Conservation (phyloP, 192 early-diverging fungal species). For the Backusella luteola region DNA sequence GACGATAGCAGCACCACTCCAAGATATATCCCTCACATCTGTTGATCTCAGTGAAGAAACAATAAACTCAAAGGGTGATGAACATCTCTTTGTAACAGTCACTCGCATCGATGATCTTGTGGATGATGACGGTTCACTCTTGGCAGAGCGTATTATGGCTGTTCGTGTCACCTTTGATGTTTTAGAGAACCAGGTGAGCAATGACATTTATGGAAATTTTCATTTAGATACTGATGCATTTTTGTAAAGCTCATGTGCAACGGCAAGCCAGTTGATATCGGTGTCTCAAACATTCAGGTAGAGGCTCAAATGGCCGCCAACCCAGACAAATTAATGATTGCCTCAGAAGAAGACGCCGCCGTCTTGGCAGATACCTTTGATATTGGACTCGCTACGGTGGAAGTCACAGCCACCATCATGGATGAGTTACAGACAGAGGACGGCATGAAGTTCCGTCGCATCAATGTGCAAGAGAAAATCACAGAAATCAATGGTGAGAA, state of each 20-base stretch:
- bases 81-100: constrained; percentile 55
- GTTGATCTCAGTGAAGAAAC: constrained; percentile 26
- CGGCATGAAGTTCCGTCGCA: constrained; percentile 44
- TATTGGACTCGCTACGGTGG: constrained; percentile 51
- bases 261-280: constrained; percentile 46
- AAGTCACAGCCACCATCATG: constrained; percentile 47
- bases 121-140: constrained; percentile 52
- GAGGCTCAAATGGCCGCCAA: constrained; percentile 43
- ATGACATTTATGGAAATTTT: neutral
- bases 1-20: constrained; percentile 30
- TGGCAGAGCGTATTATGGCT: constrained; percentile 56
- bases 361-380: constrained; percentile 50
- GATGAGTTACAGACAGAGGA: constrained; percentile 40
- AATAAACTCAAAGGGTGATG: constrained; percentile 23
- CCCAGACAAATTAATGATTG: constrained; percentile 37
- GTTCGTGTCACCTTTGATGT: constrained; percentile 61
- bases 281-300: constrained; percentile 37
- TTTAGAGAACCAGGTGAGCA: constrained; percentile 46
- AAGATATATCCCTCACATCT: constrained; percentile 39
- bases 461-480: constrained; percentile 45
- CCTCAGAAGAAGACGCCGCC: constrained; percentile 40
- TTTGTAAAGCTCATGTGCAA: constrained; percentile 48
- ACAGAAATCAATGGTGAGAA: constrained; percentile 54
- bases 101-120: constrained; percentile 56
- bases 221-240: neutral